Evolutionary conservation across 331 rosid genomes (phyloP).

Genomic region (Quercus phellos): DNA sequence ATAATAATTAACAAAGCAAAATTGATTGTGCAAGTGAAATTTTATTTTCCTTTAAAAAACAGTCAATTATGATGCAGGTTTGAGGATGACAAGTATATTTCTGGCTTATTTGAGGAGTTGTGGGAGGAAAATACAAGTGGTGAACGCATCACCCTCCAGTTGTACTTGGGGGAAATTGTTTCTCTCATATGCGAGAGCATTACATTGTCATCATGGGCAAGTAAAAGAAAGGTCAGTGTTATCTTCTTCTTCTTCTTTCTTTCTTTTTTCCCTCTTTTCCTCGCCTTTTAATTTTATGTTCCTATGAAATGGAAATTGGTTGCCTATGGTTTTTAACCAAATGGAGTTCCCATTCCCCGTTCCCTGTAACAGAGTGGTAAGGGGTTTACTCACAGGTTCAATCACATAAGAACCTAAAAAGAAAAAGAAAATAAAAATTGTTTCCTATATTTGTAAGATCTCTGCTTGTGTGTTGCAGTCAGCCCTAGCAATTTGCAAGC

Average conservation of each 20-base stretch:
- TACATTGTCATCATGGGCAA: constrained; percentile 82
- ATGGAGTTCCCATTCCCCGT: too few species aligned
- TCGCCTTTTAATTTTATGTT: constrained; percentile 6
- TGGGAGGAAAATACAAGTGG: constrained; percentile 98
- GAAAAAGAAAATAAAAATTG: not conserved
- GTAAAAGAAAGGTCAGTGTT: constrained; percentile 67
- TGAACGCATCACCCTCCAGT: constrained; percentile 73
- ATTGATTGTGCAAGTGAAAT: constrained; percentile 5
- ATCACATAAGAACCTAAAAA: not conserved
- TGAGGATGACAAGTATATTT: constrained; percentile 76
- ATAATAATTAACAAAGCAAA: not conserved
- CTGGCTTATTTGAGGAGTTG: constrained; percentile 76
- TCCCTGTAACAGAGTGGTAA: not conserved
- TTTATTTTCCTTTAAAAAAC: constrained; percentile 9
- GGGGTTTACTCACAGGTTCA: not conserved
- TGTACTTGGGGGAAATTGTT: constrained; percentile 78
- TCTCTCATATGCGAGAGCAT: constrained; percentile 69
- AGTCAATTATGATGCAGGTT: constrained; percentile 45
- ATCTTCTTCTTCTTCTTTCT: not conserved
- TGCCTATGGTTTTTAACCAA: not conserved
- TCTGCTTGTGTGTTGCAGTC: constrained; percentile 55
- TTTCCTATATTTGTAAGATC: not conserved
- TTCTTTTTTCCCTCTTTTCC: constrained; percentile 9
- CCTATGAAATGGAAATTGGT: not conserved
- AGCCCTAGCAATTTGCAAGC: constrained; percentile 79